These are phyloP conservation scores for Pseudoturritis turrita DNA, from an alignment of 345 rosid genomes.

Conservation along the genomic window DNA sequence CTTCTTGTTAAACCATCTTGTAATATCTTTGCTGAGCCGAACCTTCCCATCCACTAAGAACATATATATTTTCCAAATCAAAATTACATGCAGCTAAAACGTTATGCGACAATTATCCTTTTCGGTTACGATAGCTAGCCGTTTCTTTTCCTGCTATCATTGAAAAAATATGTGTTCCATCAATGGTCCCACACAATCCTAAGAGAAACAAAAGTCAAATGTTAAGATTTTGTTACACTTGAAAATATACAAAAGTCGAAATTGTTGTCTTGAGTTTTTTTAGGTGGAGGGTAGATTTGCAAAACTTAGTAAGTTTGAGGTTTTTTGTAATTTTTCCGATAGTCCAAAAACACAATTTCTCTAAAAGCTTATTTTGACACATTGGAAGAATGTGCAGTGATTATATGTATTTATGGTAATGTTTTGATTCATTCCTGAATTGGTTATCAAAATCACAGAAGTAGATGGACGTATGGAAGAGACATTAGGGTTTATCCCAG, in stretches of 20 bases:
- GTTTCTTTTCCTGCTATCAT: background rate
- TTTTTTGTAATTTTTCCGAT: too few species aligned
- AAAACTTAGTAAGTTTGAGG: too few species aligned
- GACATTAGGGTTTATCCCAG: conserved; percentile 38
- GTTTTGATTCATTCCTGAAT: background rate
- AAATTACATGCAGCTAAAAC: background rate
- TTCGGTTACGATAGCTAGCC: background rate
- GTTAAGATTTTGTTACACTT: background rate
- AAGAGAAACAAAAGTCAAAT: too few species aligned
- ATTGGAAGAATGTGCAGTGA: background rate
- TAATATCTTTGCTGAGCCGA: background rate
- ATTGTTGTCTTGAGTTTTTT: too few species aligned
- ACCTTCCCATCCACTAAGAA: background rate
- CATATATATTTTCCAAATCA: background rate
- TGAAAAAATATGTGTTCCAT: background rate
- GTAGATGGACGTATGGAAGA: conserved; percentile 13
- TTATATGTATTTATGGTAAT: background rate
- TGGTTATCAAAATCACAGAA: too few species aligned
- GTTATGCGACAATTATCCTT: background rate
- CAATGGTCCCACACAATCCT: background rate
- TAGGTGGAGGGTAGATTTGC: too few species aligned
- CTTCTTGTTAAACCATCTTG: background rate
- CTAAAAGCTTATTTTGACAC: too few species aligned
- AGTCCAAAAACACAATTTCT: too few species aligned
- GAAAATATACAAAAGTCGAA: too few species aligned